Conservation (phyloP, 352 stramenopile genomes). For the Pythium phragmiticola region DNA sequence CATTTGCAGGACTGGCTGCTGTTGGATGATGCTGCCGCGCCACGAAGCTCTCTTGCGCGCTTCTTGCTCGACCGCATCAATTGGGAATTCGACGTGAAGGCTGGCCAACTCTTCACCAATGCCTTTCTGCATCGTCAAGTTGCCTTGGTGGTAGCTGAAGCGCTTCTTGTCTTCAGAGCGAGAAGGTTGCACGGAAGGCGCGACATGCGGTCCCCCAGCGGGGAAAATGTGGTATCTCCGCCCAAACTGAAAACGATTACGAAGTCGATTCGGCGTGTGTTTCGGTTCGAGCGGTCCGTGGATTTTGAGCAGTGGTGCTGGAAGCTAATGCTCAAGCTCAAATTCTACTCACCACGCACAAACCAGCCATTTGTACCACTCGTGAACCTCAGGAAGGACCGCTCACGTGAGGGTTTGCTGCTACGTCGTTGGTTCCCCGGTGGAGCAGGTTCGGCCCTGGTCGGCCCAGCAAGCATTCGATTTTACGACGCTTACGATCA, state of each 20-base stretch:
- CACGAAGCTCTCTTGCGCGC: conserved; percentile 59
- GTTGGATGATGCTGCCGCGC: conserved; percentile 63
- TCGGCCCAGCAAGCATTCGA: conserved; percentile 29
- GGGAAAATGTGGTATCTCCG: conserved; percentile 16
- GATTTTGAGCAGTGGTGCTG: conserved; percentile 87
- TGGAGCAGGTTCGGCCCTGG: conserved; percentile 24
- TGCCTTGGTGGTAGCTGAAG: conserved; percentile 74
- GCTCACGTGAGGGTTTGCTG: conserved; percentile 70
- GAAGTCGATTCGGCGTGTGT: conserved; percentile 69
- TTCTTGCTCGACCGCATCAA: conserved; percentile 85
- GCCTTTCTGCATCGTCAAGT: conserved; percentile 77
- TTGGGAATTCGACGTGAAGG: conserved; percentile 80
- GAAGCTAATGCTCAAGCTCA: conserved; percentile 80
- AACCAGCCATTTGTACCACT: conserved; percentile 66
- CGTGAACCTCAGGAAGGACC: conserved; percentile 72
- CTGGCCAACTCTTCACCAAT: conserved; percentile 57
- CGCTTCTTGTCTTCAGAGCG: conserved; percentile 66
- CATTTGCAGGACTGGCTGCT: conserved; percentile 82
- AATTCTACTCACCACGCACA: conserved; percentile 73
- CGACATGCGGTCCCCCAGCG: conserved; percentile 12
- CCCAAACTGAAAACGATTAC: conserved; percentile 40
- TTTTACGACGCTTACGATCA: conserved; percentile 60
- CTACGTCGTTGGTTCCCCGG: conserved; percentile 75
- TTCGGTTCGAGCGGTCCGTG: conserved; percentile 62
- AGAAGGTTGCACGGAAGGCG: conserved; percentile 32